These are phyloP conservation scores for Hericium alpestre DNA, from an alignment of 768 basidiomycete genomes.

Conservation along the genomic window DNA sequence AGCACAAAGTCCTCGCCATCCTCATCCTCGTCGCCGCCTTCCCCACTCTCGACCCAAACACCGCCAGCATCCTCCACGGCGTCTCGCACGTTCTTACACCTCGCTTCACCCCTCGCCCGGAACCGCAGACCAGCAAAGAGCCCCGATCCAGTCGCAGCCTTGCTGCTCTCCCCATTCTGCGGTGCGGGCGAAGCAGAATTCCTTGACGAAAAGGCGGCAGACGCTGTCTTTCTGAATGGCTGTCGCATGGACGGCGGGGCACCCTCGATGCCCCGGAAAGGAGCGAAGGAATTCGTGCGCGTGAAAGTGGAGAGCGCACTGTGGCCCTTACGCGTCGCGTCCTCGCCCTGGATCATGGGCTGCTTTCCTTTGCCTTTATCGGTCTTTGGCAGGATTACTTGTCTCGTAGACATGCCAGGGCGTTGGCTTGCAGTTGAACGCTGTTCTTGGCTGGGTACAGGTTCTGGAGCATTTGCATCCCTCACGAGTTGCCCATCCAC, in stretches of 20 bases:
- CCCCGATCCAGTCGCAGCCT: conserved; percentile 15
- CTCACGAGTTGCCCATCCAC: conserved; percentile 47
- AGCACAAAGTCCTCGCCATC: conserved; percentile 52
- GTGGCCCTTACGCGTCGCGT: conserved; percentile 1
- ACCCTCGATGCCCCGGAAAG: conserved; percentile 18
- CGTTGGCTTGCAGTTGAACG: conserved; percentile 1
- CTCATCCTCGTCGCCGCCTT: conserved; percentile 26
- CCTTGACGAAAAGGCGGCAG: background rate
- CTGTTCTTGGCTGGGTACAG: conserved; percentile 3
- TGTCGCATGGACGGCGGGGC: conserved; percentile 16
- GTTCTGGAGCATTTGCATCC: background rate
- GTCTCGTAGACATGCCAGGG: background rate
- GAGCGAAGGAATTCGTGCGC: conserved; percentile 57
- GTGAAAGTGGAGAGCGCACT: conserved; percentile 49
- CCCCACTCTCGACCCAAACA: conserved; percentile 25
- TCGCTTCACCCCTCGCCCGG: conserved; percentile 58
- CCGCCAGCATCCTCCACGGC: conserved; percentile 59
- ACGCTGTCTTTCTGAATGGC: conserved; percentile 24
- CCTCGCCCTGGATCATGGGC: background rate
- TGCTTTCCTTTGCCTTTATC: background rate
- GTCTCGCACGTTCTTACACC: conserved; percentile 38
- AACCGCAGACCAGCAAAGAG: conserved; percentile 51
- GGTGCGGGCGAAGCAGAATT: background rate
- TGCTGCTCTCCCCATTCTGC: too few species aligned
- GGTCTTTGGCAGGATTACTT: too few species aligned